phyloP scores from a whole-genome alignment of 805 yeast genomes.

The Lachancea fermentati region DNA sequence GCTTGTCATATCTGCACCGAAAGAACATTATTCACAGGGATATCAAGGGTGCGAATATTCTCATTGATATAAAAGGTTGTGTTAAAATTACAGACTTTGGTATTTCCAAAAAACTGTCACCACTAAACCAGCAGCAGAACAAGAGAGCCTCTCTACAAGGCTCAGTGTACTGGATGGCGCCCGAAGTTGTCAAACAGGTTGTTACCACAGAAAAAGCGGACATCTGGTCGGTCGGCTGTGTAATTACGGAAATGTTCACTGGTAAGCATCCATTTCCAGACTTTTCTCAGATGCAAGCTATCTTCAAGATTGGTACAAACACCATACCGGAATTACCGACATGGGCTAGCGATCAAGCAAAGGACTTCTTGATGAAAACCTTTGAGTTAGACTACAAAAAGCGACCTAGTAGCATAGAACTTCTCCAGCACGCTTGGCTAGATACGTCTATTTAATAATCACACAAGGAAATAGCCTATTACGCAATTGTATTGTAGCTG shows the following conservation, averaged over 20 bases:
- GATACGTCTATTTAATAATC: constrained; percentile 20
- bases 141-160: constrained; percentile 87
- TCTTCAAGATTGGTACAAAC: constrained; percentile 86
- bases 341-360: constrained; percentile 62
- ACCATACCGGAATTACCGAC: constrained; percentile 75
- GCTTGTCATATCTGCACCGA: constrained; percentile 67
- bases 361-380: constrained; percentile 56
- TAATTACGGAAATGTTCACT: constrained; percentile 90
- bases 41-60: constrained; percentile 82
- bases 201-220: constrained; percentile 91
- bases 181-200: constrained; percentile 93
- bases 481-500: too few relatives aligned
- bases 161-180: constrained; percentile 98
- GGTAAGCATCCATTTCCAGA: constrained; percentile 96
- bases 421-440: constrained; percentile 48
- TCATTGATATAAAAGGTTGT: constrained; percentile 73
- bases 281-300: constrained; percentile 94
- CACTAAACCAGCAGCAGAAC: constrained; percentile 38
- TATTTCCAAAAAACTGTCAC: constrained; percentile 63
- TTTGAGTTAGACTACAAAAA: constrained; percentile 70
- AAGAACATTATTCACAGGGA: too few relatives aligned
- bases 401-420: constrained; percentile 68
- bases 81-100: constrained; percentile 88
- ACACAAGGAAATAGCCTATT: neutral
- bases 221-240: constrained; percentile 96